Evolutionary conservation across 768 basidiomycete species (phyloP).

Genomic region (Podaxis rugospora): DNA sequence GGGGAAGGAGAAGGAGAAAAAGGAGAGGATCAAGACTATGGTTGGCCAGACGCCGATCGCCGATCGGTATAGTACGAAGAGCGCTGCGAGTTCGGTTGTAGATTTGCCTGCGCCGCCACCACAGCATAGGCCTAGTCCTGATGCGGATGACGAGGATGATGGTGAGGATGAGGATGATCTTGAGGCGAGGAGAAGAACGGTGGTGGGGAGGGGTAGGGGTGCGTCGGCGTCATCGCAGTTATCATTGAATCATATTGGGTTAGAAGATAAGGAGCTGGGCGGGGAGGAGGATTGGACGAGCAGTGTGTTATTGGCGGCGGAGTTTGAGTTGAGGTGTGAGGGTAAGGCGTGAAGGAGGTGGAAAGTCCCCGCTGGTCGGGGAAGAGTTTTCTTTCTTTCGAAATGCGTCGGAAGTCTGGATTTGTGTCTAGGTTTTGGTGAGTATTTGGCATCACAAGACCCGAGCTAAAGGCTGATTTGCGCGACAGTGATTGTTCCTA

Average conservation of each 20-base stretch:
- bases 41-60: constrained; percentile 33
- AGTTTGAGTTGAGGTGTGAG: constrained; percentile 18
- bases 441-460: not conserved
- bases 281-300: constrained; percentile 66
- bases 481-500: not conserved
- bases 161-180: constrained; percentile 6
- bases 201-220: constrained; percentile 16
- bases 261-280: constrained; percentile 41
- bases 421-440: not conserved
- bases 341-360: not conserved
- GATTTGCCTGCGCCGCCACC: constrained; percentile 8
- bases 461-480: not conserved
- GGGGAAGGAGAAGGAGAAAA: constrained; percentile 12
- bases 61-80: constrained; percentile 25
- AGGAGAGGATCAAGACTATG: constrained; percentile 12
- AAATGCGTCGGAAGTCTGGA: not conserved
- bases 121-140: not conserved
- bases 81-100: constrained; percentile 18
- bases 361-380: not conserved
- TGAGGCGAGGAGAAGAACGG: constrained; percentile 1
- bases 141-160: not conserved
- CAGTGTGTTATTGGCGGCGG: constrained; percentile 71
- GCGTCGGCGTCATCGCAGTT: constrained; percentile 26
- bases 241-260: constrained; percentile 44
- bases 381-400: not conserved